Conservation (phyloP, 352 stramenopile species). For the Phytophthora sp. region DNA sequence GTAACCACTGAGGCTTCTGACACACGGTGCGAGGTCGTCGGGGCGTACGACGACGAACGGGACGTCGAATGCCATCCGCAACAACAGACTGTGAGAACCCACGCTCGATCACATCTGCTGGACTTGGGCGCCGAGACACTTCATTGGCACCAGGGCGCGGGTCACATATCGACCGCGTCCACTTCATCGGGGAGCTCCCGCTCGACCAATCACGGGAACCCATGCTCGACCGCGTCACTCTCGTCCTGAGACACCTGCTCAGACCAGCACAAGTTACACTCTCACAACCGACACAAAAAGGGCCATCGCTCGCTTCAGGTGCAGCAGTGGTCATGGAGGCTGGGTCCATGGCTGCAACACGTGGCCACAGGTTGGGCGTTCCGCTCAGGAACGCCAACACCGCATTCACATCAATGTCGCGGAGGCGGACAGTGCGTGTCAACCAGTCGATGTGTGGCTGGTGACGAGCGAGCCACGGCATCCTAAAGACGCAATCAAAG, state of each 20-base stretch:
- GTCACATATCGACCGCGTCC: background rate
- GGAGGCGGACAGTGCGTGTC: conserved; percentile 10
- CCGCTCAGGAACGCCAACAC: no score
- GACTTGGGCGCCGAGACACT: no score
- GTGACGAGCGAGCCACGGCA: conserved; percentile 35
- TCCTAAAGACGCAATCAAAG: conserved; percentile 40
- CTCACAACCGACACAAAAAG: conserved; percentile 18
- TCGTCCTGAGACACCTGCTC: conserved; percentile 18
- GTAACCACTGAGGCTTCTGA: background rate
- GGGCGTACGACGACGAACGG: no score
- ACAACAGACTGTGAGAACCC: no score
- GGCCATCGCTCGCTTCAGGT: conserved; percentile 23
- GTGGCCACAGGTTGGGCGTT: background rate
- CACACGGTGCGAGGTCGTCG: background rate
- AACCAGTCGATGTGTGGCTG: conserved; percentile 31
- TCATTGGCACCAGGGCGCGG: no score
- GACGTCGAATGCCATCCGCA: no score
- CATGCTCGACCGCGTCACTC: conserved; percentile 15
- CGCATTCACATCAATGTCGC: conserved; percentile 27
- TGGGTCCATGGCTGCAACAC: conserved; percentile 23
- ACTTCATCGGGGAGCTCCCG: no score
- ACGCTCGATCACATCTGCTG: no score
- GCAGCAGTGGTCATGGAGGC: conserved; percentile 5
- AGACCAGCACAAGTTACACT: conserved; percentile 5
- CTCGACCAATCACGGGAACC: background rate